Conservation (phyloP, 495 filamentous ascomycete species). For the Aspergillus cavernicola region DNA sequence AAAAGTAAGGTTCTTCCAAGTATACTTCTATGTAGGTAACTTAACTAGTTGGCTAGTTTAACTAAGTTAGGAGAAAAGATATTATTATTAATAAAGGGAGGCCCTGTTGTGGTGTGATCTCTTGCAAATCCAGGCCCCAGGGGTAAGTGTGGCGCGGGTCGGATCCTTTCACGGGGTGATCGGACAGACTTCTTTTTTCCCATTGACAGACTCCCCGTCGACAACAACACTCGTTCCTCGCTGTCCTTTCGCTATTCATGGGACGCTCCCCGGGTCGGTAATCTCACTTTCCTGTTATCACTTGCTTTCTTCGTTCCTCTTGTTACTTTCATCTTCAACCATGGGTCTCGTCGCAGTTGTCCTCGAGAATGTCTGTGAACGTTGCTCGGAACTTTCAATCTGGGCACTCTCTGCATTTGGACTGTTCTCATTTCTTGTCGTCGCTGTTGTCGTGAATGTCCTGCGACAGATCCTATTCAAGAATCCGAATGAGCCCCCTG, state of each 20-base stretch:
- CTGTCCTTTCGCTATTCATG: neutral
- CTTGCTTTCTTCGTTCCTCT: neutral
- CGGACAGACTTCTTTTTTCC: neutral
- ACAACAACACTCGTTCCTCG: neutral
- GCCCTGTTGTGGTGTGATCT: neutral
- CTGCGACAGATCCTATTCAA: constrained; percentile 66
- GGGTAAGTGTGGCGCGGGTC: neutral
- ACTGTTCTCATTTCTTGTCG: constrained; percentile 29
- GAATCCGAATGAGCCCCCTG: constrained; percentile 57
- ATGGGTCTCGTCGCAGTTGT: constrained; percentile 41
- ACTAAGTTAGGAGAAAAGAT: neutral
- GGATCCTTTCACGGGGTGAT: neutral
- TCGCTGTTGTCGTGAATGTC: constrained; percentile 56
- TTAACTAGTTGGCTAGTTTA: no score
- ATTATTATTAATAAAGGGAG: no score
- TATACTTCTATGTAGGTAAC: no score
- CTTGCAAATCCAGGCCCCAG: neutral
- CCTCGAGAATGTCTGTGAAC: constrained; percentile 36
- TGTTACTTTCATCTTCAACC: constrained; percentile 4
- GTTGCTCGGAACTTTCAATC: constrained; percentile 36
- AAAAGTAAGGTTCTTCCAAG: neutral
- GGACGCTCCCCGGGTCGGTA: neutral
- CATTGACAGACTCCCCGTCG: neutral
- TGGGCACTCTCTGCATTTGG: constrained; percentile 27
- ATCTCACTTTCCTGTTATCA: neutral